phyloP scores from a whole-genome alignment of 352 stramenopile genomes.

The Phytopythium mirpurense region DNA sequence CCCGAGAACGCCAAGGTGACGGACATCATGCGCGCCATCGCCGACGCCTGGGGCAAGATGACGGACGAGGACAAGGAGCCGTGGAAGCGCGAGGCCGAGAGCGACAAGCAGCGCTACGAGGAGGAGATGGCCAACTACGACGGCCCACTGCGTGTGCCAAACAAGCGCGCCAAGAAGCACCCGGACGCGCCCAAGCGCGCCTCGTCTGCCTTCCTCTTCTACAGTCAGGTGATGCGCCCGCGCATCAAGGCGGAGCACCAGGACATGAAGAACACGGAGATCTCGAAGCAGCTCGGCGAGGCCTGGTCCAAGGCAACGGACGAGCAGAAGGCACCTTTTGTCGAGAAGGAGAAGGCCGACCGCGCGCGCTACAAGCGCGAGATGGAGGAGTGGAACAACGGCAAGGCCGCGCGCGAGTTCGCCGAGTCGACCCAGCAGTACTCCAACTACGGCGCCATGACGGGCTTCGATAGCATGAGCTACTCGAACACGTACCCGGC shows the following conservation, averaged over 20 bases:
- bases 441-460: slow-evolving; percentile 73
- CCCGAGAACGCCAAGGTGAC: slow-evolving; percentile 86
- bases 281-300: slow-evolving; percentile 93
- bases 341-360: slow-evolving; percentile 91
- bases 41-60: slow-evolving; percentile 88
- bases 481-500: slow-evolving; percentile 73
- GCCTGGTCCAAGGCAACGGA: slow-evolving; percentile 89
- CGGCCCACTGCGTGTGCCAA: slow-evolving; percentile 85
- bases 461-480: slow-evolving; percentile 75
- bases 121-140: slow-evolving; percentile 93
- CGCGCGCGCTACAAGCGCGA: slow-evolving; percentile 91
- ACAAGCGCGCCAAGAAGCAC: slow-evolving; percentile 95
- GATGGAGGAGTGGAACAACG: slow-evolving; percentile 90
- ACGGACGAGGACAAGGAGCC: slow-evolving; percentile 87
- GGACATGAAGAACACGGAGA: slow-evolving; percentile 95
- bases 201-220: slow-evolving; percentile 94
- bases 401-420: slow-evolving; percentile 78
- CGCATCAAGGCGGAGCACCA: slow-evolving; percentile 90
- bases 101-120: slow-evolving; percentile 93
- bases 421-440: slow-evolving; percentile 82
- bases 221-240: slow-evolving; percentile 87
- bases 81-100: slow-evolving; percentile 90
- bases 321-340: slow-evolving; percentile 87
- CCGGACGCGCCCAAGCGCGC: slow-evolving; percentile 91
- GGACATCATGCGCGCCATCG: slow-evolving; percentile 90